Conservation (phyloP, 2,329 filamentous ascomycete species). For the Fusarium humuli region DNA sequence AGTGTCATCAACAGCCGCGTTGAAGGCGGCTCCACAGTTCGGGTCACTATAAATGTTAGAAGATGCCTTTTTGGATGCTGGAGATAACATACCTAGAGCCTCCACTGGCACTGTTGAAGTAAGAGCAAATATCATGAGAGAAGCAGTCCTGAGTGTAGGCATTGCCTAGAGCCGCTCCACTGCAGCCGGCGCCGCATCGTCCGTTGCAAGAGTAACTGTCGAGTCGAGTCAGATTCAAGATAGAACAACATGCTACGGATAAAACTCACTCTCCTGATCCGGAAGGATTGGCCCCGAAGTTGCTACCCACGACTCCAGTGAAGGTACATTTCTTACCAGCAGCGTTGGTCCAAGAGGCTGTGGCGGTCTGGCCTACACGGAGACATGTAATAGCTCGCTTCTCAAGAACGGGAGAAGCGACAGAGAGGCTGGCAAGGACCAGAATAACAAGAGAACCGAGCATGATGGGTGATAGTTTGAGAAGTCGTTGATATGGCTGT, state of each 20-base stretch:
- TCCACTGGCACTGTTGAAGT: slow-evolving; percentile 61
- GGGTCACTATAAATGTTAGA: slow-evolving; percentile 52
- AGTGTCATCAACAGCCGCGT: slow-evolving; percentile 58
- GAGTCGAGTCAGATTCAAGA: too few species aligned
- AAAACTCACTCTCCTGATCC: slow-evolving; percentile 56
- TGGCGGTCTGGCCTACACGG: slow-evolving; percentile 51
- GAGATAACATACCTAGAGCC: slow-evolving; percentile 54
- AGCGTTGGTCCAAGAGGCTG: slow-evolving; percentile 59
- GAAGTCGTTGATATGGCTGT: too few species aligned
- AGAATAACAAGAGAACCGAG: slow-evolving; percentile 18
- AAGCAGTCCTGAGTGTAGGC: slow-evolving; percentile 64
- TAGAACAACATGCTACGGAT: too few species aligned
- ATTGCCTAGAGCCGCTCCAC: slow-evolving; percentile 57
- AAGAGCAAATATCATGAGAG: slow-evolving; percentile 63
- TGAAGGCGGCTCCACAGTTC: slow-evolving; percentile 60
- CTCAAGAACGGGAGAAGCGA: slow-evolving; percentile 25
- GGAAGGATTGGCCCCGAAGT: slow-evolving; percentile 57
- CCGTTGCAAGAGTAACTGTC: slow-evolving; percentile 61
- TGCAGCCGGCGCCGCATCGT: slow-evolving; percentile 60
- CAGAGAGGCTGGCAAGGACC: slow-evolving; percentile 11
- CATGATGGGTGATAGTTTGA: slow-evolving; percentile 4
- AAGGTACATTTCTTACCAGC: slow-evolving; percentile 57
- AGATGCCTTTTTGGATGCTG: fast-evolving
- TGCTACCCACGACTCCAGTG: slow-evolving; percentile 59
- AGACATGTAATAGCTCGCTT: slow-evolving; percentile 41